Percentiles rank a stretch among this genome's conserved stretches.
Evolutionary conservation across 73 alveolate species (phyloP).

Genomic region (Paramecium pentaurelia): DNA sequence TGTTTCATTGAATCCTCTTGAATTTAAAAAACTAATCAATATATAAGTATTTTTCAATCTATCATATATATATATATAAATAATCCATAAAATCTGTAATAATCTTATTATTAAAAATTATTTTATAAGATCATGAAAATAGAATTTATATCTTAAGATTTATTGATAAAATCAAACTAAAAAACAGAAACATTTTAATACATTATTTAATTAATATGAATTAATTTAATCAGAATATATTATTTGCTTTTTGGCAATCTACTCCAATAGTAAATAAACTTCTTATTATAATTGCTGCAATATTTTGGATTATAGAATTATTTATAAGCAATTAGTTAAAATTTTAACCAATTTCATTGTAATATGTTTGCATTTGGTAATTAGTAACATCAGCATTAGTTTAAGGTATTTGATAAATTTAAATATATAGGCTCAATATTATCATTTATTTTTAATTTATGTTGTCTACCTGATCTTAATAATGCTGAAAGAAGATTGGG

Average conservation of each 20-base stretch:
- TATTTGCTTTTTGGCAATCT: conserved; percentile 10
- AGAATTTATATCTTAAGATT: not conserved
- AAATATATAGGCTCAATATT: not conserved
- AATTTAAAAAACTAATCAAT: not conserved
- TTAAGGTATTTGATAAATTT: not conserved
- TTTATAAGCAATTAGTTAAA: not conserved
- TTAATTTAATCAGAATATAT: not conserved
- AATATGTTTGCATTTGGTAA: not conserved
- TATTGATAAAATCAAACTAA: no score
- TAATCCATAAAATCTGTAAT: no score
- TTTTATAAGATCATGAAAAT: not conserved
- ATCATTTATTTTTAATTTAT: not conserved
- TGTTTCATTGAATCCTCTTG: not conserved
- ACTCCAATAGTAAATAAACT: not conserved
- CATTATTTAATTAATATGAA: not conserved
- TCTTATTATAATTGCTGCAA: not conserved
- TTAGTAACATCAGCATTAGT: not conserved
- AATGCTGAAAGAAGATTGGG: conserved; percentile 16
- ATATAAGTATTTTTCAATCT: not conserved
- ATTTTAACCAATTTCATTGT: not conserved
- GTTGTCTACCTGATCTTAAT: not conserved
- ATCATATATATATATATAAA: not conserved
- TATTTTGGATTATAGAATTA: not conserved
- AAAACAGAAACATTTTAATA: not conserved
- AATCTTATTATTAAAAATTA: not conserved